Evolutionary conservation across 176 grass and related monocot genomes (phyloP).

Genomic region (Oryza meyeriana): DNA sequence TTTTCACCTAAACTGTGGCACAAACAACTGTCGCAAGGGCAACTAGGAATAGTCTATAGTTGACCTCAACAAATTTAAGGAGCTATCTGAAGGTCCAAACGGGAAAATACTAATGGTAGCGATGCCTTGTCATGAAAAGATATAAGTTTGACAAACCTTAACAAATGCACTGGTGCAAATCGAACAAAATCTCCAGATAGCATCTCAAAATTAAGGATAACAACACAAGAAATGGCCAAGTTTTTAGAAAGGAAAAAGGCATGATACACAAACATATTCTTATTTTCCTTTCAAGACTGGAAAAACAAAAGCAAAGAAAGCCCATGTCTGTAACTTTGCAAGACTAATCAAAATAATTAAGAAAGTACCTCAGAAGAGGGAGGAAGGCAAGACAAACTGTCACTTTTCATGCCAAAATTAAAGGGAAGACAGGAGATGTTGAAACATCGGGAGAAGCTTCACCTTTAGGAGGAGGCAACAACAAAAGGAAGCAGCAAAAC

Average conservation of each 20-base stretch:
- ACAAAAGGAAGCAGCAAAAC: neutral
- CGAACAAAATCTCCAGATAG: slow-evolving; percentile 2
- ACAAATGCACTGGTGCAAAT: neutral
- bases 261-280: too few species aligned
- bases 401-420: neutral
- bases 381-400: neutral
- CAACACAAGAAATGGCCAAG: too few species aligned
- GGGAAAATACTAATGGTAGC: neutral
- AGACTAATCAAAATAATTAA: neutral
- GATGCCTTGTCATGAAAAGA: neutral
- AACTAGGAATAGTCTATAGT: slow-evolving; percentile 6
- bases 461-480: neutral
- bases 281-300: too few species aligned
- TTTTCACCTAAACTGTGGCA: neutral
- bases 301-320: too few species aligned
- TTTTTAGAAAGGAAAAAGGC: too few species aligned
- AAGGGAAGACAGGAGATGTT: neutral
- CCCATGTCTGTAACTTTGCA: too few species aligned
- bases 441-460: neutral
- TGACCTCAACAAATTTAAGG: slow-evolving; percentile 11
- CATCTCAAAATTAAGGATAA: neutral
- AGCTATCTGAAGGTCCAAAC: neutral
- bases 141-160: neutral
- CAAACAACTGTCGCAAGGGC: neutral
- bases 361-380: neutral